phyloP scores from a whole-genome alignment of 495 filamentous ascomycete genomes.

The Neurospora sp. region DNA sequence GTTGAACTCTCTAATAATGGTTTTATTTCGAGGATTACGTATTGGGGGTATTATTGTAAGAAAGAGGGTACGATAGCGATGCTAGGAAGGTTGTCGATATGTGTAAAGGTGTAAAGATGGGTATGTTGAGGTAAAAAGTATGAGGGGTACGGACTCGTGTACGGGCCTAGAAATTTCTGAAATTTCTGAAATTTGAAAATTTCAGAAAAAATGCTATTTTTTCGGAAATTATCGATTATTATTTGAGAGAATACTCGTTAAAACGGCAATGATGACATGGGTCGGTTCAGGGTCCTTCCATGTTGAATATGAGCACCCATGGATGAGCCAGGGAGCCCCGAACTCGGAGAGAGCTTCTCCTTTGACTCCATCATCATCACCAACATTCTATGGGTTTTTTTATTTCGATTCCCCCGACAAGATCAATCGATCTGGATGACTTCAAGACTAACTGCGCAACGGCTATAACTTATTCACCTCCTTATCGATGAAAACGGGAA shows the following conservation, averaged over 20 bases:
- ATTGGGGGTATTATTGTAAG: too few species aligned
- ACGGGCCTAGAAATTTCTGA: too few species aligned
- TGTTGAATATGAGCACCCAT: not conserved
- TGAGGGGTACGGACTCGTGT: too few species aligned
- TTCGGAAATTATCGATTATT: too few species aligned
- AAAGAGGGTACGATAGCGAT: too few species aligned
- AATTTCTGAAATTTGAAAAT: too few species aligned
- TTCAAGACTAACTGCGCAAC: not conserved
- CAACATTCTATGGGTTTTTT: not conserved
- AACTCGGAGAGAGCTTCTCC: not conserved
- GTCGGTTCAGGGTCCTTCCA: not conserved
- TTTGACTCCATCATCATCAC: not conserved
- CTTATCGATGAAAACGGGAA: not conserved
- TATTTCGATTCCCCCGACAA: not conserved
- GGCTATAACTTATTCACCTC: not conserved
- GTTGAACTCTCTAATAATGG: too few species aligned
- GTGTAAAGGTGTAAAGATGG: too few species aligned
- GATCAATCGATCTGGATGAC: not conserved
- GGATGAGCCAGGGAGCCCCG: not conserved
- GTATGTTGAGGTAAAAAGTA: too few species aligned
- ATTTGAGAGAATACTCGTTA: not conserved
- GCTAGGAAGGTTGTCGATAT: too few species aligned
- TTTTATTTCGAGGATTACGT: too few species aligned
- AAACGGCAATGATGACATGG: not conserved
- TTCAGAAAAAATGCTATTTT: too few species aligned